A percentile compares a stretch with the other conserved stretches of the same genome.
phyloP scores from a whole-genome alignment of 2,329 filamentous ascomycete genomes.

The Colletotrichum paranaense region DNA sequence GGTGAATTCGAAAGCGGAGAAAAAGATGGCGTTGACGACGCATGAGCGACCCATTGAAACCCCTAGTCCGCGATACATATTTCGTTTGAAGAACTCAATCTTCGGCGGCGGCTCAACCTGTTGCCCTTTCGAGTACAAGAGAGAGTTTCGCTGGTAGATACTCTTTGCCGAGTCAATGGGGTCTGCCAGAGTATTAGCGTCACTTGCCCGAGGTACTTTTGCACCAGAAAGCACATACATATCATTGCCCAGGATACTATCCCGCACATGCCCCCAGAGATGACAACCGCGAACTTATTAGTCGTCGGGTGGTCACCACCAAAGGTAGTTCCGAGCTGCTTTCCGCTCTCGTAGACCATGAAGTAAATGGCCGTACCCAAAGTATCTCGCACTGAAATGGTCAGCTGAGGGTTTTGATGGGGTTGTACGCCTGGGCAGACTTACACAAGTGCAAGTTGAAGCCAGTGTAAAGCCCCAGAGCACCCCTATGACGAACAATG shows the following conservation, averaged over 20 bases:
- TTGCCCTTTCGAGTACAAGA: constrained; percentile 75
- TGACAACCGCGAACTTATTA: constrained; percentile 81
- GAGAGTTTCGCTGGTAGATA: constrained; percentile 84
- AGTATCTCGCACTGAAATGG: constrained; percentile 77
- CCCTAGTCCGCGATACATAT: constrained; percentile 85
- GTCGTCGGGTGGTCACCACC: constrained; percentile 78
- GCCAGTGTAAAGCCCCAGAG: constrained; percentile 81
- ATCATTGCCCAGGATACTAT: constrained; percentile 85
- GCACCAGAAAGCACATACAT: constrained; percentile 59
- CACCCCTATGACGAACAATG: constrained; percentile 79
- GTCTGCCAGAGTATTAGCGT: constrained; percentile 51
- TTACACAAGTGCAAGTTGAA: constrained; percentile 82
- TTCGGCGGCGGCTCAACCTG: constrained; percentile 74
- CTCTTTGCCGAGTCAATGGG: constrained; percentile 87
- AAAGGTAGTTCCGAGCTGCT: constrained; percentile 82
- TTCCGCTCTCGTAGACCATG: constrained; percentile 88
- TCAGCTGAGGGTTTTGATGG: constrained; percentile 16
- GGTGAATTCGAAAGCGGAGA: constrained; percentile 86
- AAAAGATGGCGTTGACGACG: constrained; percentile 89
- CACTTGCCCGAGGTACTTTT: background rate
- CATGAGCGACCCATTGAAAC: constrained; percentile 87
- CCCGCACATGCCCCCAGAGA: constrained; percentile 84
- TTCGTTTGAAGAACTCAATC: constrained; percentile 80
- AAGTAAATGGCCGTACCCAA: constrained; percentile 89
- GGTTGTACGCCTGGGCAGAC: constrained; percentile 45